These are phyloP conservation scores for Bocquillonia castaneifolia DNA, from an alignment of 441 rosid species.

Conservation along the genomic window DNA sequence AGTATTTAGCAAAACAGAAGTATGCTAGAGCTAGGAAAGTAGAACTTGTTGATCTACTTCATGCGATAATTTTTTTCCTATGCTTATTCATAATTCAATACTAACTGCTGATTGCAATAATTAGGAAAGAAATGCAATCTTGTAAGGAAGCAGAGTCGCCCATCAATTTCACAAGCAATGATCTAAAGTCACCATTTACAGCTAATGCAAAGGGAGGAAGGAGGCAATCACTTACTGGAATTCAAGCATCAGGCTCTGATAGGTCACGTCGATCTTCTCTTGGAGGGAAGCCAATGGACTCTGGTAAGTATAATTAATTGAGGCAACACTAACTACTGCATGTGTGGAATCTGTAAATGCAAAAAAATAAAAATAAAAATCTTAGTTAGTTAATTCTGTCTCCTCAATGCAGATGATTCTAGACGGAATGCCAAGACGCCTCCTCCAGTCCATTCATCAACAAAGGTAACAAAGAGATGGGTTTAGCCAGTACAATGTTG, in stretches of 20 bases:
- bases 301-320: conserved; percentile 34
- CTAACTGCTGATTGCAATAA: neutral
- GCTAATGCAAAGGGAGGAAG: conserved; percentile 47
- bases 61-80: neutral
- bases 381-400: conserved; percentile 8
- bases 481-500: conserved; percentile 20
- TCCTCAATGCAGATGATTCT: conserved; percentile 33
- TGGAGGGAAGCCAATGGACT: conserved; percentile 58
- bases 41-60: neutral
- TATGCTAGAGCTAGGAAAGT: neutral
- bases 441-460: conserved; percentile 45
- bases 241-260: conserved; percentile 34
- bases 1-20: neutral
- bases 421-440: conserved; percentile 73
- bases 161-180: conserved; percentile 29
- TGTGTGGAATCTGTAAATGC: neutral
- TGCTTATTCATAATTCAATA: neutral
- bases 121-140: neutral
- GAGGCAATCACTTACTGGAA: conserved; percentile 77
- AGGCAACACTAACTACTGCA: neutral
- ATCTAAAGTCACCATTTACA: conserved; percentile 40
- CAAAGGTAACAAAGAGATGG: conserved; percentile 13
- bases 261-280: conserved; percentile 69
- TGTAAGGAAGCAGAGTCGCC: conserved; percentile 37
- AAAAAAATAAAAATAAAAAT: neutral